These are phyloP conservation scores for Inonotus hispidus DNA, from an alignment of 1,284 basidiomycete genomes.

Conservation along the genomic window DNA sequence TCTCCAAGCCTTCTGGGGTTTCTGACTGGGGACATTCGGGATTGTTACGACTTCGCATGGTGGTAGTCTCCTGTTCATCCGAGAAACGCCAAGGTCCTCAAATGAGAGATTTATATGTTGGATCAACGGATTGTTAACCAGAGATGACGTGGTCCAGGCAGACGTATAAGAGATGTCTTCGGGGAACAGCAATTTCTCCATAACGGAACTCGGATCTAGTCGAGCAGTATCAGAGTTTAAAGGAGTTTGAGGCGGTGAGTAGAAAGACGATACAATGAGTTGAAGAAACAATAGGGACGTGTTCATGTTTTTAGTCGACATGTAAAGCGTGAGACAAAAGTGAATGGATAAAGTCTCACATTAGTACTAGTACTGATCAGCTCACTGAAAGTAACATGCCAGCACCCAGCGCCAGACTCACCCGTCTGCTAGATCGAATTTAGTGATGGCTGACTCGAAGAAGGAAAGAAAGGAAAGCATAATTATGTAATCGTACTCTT, in stretches of 20 bases:
- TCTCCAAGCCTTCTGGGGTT: slow-evolving; percentile 44
- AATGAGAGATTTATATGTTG: slow-evolving; percentile 24
- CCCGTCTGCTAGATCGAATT: no score
- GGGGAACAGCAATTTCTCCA: slow-evolving; percentile 15
- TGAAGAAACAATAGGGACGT: not conserved
- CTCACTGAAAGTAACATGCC: no score
- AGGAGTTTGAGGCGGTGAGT: slow-evolving; percentile 6
- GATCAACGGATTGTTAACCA: slow-evolving; percentile 4
- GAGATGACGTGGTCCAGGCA: slow-evolving; percentile 15
- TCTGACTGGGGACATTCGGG: slow-evolving; percentile 21
- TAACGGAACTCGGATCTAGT: not conserved
- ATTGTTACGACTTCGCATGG: slow-evolving; percentile 38
- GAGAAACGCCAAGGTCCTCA: slow-evolving; percentile 42
- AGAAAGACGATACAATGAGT: not conserved
- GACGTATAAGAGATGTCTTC: not conserved
- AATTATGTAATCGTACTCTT: no score
- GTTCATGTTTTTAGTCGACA: not conserved
- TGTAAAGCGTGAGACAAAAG: not conserved
- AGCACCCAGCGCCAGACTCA: no score
- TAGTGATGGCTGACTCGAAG: no score
- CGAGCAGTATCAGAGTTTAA: not conserved
- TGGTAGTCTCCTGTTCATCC: slow-evolving; percentile 32
- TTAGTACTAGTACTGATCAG: no score
- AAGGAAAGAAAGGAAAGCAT: no score
- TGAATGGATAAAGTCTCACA: not conserved